Percentiles rank a stretch among this genome's conserved stretches.
Conservation (phyloP, 176 grass and related monocot species). For the Oryza glaberrima region DNA sequence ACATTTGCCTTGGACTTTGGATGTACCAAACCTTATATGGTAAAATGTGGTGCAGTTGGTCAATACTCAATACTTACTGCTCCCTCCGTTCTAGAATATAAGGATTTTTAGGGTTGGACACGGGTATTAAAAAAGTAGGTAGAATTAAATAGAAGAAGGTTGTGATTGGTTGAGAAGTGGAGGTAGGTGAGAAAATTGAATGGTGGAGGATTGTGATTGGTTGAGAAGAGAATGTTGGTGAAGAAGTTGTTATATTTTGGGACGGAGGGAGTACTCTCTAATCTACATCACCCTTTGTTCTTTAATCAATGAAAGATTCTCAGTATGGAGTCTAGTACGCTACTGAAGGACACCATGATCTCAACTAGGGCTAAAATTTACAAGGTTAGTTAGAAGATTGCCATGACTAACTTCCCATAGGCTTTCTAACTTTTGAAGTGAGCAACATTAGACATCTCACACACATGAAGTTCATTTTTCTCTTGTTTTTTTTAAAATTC, state of each 20-base stretch:
- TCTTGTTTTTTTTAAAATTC: background rate
- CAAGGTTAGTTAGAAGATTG: background rate
- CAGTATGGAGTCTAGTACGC: too few species aligned
- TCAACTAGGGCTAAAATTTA: constrained; percentile 1
- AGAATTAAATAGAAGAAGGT: too few species aligned
- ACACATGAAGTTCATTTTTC: background rate
- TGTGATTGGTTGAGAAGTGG: too few species aligned
- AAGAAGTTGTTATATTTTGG: too few species aligned
- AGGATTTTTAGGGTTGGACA: too few species aligned
- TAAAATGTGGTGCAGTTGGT: constrained; percentile 5
- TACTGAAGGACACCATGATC: background rate
- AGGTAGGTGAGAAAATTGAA: too few species aligned
- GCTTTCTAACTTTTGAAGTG: background rate
- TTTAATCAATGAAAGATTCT: background rate
- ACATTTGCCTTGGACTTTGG: background rate
- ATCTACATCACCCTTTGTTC: background rate
- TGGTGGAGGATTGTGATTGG: too few species aligned
- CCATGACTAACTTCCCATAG: background rate
- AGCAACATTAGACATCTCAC: background rate
- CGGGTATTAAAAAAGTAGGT: too few species aligned
- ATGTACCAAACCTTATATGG: background rate
- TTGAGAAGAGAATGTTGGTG: too few species aligned
- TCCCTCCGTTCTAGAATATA: too few species aligned
- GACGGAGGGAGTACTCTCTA: background rate
- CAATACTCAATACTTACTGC: background rate